Conservation (phyloP, 164 flowering plant genomes). For the Stephania cephalantha region DNA sequence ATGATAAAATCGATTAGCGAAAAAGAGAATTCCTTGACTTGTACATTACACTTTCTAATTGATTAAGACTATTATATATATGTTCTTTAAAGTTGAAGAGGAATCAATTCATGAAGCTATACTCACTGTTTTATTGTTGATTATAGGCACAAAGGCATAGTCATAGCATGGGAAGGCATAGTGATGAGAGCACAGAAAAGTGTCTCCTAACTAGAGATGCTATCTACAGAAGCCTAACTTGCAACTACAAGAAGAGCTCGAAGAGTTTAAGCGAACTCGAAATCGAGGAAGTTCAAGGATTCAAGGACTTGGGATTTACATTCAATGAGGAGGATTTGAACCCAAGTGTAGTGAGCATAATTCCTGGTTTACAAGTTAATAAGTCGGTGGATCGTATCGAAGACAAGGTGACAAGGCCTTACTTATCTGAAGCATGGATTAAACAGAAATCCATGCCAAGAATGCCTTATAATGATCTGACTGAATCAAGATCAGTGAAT, state of each 20-base stretch:
- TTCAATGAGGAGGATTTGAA: slow-evolving; percentile 36
- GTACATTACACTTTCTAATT: too few relatives aligned
- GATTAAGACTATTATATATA: not conserved
- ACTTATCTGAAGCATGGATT: slow-evolving; percentile 60
- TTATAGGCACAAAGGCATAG: slow-evolving; percentile 15
- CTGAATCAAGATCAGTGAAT: slow-evolving; percentile 26
- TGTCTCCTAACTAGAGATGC: slow-evolving; percentile 11
- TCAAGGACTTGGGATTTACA: slow-evolving; percentile 52
- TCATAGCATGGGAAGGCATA: slow-evolving; percentile 19
- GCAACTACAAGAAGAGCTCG: slow-evolving; percentile 17
- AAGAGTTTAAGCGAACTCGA: slow-evolving; percentile 51
- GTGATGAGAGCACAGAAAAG: not conserved
- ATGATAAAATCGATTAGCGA: too few relatives aligned
- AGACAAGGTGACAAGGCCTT: slow-evolving; percentile 34
- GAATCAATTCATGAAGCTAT: not conserved
- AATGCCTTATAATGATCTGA: slow-evolving; percentile 29
- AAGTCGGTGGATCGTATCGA: slow-evolving; percentile 10
- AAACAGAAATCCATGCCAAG: slow-evolving; percentile 29
- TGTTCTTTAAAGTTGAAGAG: not conserved
- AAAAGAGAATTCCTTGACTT: too few relatives aligned
- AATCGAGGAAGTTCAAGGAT: slow-evolving; percentile 50
- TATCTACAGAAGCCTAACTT: slow-evolving; percentile 17
- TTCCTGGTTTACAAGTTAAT: slow-evolving; percentile 52
- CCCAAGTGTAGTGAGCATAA: slow-evolving; percentile 34
- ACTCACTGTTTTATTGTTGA: not conserved